Percentiles rank a stretch among this genome's conserved stretches.
These are phyloP conservation scores for Candolleomyces eurysporus DNA, from an alignment of 768 basidiomycete species.

Conservation along the genomic window DNA sequence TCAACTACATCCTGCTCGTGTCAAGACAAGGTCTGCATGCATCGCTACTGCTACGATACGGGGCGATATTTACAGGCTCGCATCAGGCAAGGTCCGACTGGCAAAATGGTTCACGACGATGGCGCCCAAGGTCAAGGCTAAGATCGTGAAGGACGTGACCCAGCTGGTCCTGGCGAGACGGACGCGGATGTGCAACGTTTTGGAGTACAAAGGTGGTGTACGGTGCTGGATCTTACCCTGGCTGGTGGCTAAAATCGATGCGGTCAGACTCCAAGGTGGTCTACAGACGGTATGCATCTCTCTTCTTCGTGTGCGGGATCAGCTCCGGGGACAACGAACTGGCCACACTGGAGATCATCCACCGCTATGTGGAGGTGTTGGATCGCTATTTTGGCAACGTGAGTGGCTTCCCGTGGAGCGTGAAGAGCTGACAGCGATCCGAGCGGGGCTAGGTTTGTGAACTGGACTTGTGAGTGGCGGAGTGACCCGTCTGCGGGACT, in stretches of 20 bases:
- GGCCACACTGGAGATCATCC: slow-evolving; percentile 90
- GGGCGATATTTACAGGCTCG: neutral
- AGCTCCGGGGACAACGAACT: slow-evolving; percentile 88
- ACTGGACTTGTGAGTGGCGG: slow-evolving; percentile 77
- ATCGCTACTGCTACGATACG: neutral
- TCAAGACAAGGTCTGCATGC: slow-evolving; percentile 81
- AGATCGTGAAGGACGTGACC: slow-evolving; percentile 99
- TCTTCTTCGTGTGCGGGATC: slow-evolving; percentile 95
- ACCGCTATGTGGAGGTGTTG: slow-evolving; percentile 92
- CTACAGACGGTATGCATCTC: slow-evolving; percentile 92
- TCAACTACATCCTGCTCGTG: slow-evolving; percentile 97
- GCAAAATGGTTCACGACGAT: slow-evolving; percentile 99
- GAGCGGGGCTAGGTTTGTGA: slow-evolving; percentile 75
- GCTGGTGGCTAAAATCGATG: neutral
- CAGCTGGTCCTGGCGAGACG: slow-evolving; percentile 93
- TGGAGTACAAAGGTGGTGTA: slow-evolving; percentile 93
- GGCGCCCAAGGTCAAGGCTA: slow-evolving; percentile 84
- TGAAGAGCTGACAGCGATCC: slow-evolving; percentile 9
- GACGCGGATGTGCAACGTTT: slow-evolving; percentile 97
- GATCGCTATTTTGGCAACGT: slow-evolving; percentile 94
- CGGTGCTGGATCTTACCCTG: slow-evolving; percentile 2
- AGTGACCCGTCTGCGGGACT: slow-evolving; percentile 2
- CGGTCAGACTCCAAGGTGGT: slow-evolving; percentile 79
- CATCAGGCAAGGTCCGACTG: slow-evolving; percentile 87
- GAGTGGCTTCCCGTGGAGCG: slow-evolving; percentile 24